These are phyloP conservation scores for Daldinia caldariorum DNA, from an alignment of 495 filamentous ascomycete species.

Conservation along the genomic window DNA sequence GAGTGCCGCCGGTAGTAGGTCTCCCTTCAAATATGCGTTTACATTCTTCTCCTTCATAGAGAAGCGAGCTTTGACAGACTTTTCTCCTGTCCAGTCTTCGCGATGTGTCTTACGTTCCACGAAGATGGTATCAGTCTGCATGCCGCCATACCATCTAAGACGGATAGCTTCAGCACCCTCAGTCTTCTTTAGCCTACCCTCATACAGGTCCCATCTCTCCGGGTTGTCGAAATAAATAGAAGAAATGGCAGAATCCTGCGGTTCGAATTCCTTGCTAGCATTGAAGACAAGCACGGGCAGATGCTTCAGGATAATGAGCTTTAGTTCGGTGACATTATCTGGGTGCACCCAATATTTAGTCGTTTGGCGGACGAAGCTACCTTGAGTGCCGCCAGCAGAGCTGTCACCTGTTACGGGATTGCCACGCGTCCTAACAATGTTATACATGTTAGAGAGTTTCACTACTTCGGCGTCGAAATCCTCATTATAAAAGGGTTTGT, in stretches of 20 bases:
- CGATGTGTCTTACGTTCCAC: conserved; percentile 98
- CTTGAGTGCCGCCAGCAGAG: conserved; percentile 88
- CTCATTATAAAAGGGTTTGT: conserved; percentile 97
- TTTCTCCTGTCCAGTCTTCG: conserved; percentile 99
- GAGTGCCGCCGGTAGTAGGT: conserved; percentile 79
- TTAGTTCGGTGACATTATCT: conserved; percentile 98
- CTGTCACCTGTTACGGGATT: conserved; percentile 92
- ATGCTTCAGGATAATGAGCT: conserved; percentile 97
- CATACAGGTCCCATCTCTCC: conserved; percentile 91
- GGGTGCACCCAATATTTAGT: conserved; percentile 99
- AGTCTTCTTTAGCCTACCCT: conserved; percentile 93
- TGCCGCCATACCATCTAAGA: conserved; percentile 96
- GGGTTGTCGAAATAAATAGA: conserved; percentile 98
- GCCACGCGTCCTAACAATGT: conserved; percentile 89
- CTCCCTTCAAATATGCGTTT: conserved; percentile 84
- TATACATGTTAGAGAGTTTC: conserved; percentile 94
- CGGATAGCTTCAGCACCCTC: conserved; percentile 98
- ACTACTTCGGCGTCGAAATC: conserved; percentile 98
- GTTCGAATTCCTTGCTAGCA: conserved; percentile 93
- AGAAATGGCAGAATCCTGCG: conserved; percentile 89
- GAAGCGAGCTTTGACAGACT: conserved; percentile 97
- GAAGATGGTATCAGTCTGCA: conserved; percentile 94
- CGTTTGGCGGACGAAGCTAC: conserved; percentile 95
- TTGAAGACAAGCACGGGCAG: conserved; percentile 98
- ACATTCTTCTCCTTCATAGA: conserved; percentile 96